Evolutionary conservation across 202 grass and related monocot genomes (phyloP).

Genomic region (Dendrocalamus latiflorus): DNA sequence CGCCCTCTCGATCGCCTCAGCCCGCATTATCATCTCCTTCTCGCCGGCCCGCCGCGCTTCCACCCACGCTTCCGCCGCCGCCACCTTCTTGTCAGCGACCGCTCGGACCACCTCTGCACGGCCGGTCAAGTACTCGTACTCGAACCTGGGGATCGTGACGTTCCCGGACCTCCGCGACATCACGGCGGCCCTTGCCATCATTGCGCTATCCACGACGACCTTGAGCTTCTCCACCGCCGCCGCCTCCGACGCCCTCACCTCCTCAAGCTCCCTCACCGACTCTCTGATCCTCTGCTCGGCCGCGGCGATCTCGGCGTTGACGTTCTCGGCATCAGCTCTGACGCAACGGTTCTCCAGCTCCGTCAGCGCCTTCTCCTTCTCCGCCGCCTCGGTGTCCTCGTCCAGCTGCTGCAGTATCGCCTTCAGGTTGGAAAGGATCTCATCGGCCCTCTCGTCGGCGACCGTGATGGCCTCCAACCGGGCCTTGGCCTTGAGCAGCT

Average conservation of each 20-base stretch:
- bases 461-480: slow-evolving; percentile 32
- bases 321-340: slow-evolving; percentile 11
- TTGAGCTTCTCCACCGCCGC: slow-evolving; percentile 42
- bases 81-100: slow-evolving; percentile 67
- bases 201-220: slow-evolving; percentile 8
- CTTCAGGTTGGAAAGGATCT: slow-evolving; percentile 38
- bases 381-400: slow-evolving; percentile 38
- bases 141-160: slow-evolving; percentile 52
- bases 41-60: slow-evolving; percentile 53
- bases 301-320: slow-evolving; percentile 10
- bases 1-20: slow-evolving; percentile 39
- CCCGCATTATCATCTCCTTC: slow-evolving; percentile 56
- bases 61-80: slow-evolving; percentile 49
- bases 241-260: slow-evolving; percentile 20
- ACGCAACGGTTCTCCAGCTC: slow-evolving; percentile 21
- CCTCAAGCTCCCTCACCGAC: slow-evolving; percentile 27
- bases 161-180: slow-evolving; percentile 3
- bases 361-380: slow-evolving; percentile 26
- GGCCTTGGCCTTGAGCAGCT: slow-evolving; percentile 45
- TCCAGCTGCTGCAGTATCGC: slow-evolving; percentile 47
- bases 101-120: slow-evolving; percentile 24
- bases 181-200: neutral
- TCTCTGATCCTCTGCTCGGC: slow-evolving; percentile 17
- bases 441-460: slow-evolving; percentile 43
- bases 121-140: slow-evolving; percentile 68